Evolutionary conservation across 305 asterid species (phyloP).

Genomic region (Nicotiana rustica): DNA sequence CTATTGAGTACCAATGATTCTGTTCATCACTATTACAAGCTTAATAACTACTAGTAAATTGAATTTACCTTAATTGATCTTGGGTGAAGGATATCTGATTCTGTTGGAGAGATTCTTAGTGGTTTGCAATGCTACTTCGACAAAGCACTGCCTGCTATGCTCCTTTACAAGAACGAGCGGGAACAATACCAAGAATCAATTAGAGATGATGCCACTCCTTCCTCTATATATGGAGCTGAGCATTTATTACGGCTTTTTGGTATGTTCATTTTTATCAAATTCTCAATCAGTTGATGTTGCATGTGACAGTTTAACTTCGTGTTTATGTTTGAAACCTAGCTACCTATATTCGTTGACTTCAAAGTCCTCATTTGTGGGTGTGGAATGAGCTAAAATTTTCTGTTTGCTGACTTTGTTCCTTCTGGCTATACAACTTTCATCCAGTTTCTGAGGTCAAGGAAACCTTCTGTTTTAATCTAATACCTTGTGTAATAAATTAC

Average conservation of each 20-base stretch:
- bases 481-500: not conserved
- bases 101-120: constrained; percentile 58
- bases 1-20: constrained; percentile 11
- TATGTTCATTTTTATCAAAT: constrained; percentile 40
- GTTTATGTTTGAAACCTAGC: not conserved
- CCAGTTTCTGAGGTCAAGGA: not conserved
- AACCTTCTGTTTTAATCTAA: not conserved
- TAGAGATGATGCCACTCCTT: constrained; percentile 54
- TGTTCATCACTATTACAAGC: not conserved
- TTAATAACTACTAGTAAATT: not conserved
- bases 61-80: constrained; percentile 22
- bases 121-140: constrained; percentile 73
- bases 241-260: constrained; percentile 84
- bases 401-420: not conserved
- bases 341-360: not conserved
- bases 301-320: constrained; percentile 16
- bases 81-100: constrained; percentile 58
- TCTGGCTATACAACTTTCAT: not conserved
- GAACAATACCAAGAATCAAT: constrained; percentile 61
- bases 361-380: constrained; percentile 24
- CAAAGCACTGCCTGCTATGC: constrained; percentile 74
- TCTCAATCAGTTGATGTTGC: constrained; percentile 20
- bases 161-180: constrained; percentile 74
- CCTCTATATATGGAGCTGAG: constrained; percentile 78
- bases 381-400: not conserved